These are phyloP conservation scores for Coemansia reversa DNA, from an alignment of 192 early-diverging fungal species.

Conservation along the genomic window DNA sequence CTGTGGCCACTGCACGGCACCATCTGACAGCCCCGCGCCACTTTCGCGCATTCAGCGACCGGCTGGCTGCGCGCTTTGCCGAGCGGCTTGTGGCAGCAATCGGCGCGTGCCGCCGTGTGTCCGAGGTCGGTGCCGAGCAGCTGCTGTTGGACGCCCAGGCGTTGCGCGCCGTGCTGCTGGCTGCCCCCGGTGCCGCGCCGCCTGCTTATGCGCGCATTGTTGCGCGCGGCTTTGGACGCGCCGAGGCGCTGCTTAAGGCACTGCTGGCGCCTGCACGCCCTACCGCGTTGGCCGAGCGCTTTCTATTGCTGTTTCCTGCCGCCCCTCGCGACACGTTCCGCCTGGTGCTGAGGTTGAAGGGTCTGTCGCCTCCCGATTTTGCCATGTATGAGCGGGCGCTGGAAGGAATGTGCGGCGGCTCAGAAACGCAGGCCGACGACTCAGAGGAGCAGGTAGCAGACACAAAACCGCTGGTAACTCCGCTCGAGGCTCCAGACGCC, in stretches of 20 bases:
- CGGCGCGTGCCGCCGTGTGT: constrained; percentile 74
- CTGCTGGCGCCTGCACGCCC: constrained; percentile 84
- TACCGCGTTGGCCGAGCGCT: constrained; percentile 80
- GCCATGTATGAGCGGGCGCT: constrained; percentile 35
- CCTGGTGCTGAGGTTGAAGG: constrained; percentile 84
- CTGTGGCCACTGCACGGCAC: constrained; percentile 60
- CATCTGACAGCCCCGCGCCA: constrained; percentile 72
- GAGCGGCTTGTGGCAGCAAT: constrained; percentile 69
- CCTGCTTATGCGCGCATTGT: constrained; percentile 83
- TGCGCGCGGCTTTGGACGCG: constrained; percentile 71
- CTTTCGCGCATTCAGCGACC: constrained; percentile 88
- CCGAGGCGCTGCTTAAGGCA: constrained; percentile 89
- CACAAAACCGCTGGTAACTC: not conserved
- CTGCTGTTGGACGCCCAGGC: constrained; percentile 92
- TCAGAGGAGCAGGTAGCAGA: not conserved
- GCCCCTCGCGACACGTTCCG: constrained; percentile 68
- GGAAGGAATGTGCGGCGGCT: constrained; percentile 3
- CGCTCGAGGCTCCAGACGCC: constrained; percentile 14
- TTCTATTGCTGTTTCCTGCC: constrained; percentile 81
- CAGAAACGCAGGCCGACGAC: too few species aligned
- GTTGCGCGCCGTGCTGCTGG: constrained; percentile 77
- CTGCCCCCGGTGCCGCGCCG: constrained; percentile 57
- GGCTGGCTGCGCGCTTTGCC: constrained; percentile 82
- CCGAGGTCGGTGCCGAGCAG: constrained; percentile 95
- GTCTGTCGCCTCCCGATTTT: constrained; percentile 63